A percentile compares a stretch with the other conserved stretches of the same genome.
These are phyloP conservation scores for Ophiostoma angusticollis DNA, from an alignment of 2,329 filamentous ascomycete genomes.

Conservation along the genomic window DNA sequence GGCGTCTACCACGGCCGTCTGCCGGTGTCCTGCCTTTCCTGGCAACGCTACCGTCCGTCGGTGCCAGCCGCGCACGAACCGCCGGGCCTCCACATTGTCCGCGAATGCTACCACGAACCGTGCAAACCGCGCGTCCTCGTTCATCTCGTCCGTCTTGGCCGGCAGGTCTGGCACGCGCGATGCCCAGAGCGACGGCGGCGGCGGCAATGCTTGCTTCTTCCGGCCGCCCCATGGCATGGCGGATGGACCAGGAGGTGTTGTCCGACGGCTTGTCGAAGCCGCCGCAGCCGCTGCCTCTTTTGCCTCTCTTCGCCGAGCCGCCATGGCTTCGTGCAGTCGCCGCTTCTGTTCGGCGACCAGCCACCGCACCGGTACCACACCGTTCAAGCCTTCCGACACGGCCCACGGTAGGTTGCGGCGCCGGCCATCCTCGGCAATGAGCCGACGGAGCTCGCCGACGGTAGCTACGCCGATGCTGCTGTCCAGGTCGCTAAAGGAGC, in stretches of 20 bases:
- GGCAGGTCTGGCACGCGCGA: slow-evolving; percentile 9
- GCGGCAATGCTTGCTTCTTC: too few species aligned
- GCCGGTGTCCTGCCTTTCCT: slow-evolving; percentile 7
- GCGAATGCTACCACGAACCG: slow-evolving; percentile 44
- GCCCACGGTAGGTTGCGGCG: slow-evolving; percentile 29
- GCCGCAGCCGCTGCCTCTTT: too few species aligned
- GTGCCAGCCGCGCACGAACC: slow-evolving; percentile 35
- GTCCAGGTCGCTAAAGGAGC: slow-evolving; percentile 6
- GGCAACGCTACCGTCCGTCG: slow-evolving; percentile 23
- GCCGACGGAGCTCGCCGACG: slow-evolving; percentile 21
- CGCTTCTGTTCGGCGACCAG: slow-evolving; percentile 11
- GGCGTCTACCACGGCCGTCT: slow-evolving; percentile 12
- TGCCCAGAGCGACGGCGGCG: slow-evolving; percentile 1
- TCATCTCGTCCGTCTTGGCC: slow-evolving; percentile 17
- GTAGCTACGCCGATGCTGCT: slow-evolving; percentile 17
- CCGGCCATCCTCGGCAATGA: slow-evolving; percentile 30
- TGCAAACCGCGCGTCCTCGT: slow-evolving; percentile 22
- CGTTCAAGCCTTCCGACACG: slow-evolving; percentile 11
- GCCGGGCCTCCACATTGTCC: slow-evolving; percentile 38
- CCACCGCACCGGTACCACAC: slow-evolving; percentile 16
- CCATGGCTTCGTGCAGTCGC: slow-evolving; percentile 5
- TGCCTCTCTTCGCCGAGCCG: background rate
- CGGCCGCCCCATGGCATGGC: too few species aligned
- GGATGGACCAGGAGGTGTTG: too few species aligned
- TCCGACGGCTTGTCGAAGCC: too few species aligned